Percentiles rank a stretch among this genome's conserved stretches.
Conservation (phyloP, 2,329 filamentous ascomycete species). For the Hypoxylon sp. region DNA sequence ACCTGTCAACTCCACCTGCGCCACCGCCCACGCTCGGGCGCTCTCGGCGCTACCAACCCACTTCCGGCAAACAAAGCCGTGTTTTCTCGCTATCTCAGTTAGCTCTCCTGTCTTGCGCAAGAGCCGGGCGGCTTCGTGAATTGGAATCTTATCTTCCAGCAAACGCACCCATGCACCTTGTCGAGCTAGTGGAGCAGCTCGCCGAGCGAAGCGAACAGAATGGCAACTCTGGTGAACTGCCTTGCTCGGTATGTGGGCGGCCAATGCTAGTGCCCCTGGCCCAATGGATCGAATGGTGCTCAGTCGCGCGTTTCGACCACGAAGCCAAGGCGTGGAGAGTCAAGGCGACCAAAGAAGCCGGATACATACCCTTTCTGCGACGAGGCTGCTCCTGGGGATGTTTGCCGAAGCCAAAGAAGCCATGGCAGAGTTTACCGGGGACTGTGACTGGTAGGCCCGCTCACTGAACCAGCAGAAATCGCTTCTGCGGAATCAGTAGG, state of each 20-base stretch:
- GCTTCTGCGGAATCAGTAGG: no score
- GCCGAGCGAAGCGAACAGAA: slow-evolving; percentile 56
- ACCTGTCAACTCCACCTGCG: slow-evolving; percentile 35
- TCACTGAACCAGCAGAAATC: not conserved
- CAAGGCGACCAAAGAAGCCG: not conserved
- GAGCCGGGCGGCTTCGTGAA: slow-evolving; percentile 57
- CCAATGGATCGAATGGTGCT: slow-evolving; percentile 75
- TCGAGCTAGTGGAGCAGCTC: slow-evolving; percentile 57
- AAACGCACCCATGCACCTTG: slow-evolving; percentile 56
- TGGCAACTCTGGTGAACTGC: slow-evolving; percentile 58
- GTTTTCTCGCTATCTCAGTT: slow-evolving; percentile 66
- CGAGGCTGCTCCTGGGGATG: slow-evolving; percentile 63
- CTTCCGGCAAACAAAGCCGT: slow-evolving; percentile 44
- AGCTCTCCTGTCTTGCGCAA: slow-evolving; percentile 61
- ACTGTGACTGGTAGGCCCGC: slow-evolving; percentile 16
- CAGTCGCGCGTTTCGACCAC: slow-evolving; percentile 47
- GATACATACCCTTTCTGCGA: slow-evolving; percentile 41
- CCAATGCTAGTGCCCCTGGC: slow-evolving; percentile 63
- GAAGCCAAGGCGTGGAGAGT: not conserved
- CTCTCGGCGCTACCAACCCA: slow-evolving; percentile 12
- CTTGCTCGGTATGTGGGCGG: slow-evolving; percentile 65
- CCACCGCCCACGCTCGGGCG: slow-evolving; percentile 19
- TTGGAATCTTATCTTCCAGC: slow-evolving; percentile 59
- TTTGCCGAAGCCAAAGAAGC: slow-evolving; percentile 51
- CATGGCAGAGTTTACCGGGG: slow-evolving; percentile 29